Conservation (phyloP, 176 grass and related monocot species). For the Sorghum bicolor region DNA sequence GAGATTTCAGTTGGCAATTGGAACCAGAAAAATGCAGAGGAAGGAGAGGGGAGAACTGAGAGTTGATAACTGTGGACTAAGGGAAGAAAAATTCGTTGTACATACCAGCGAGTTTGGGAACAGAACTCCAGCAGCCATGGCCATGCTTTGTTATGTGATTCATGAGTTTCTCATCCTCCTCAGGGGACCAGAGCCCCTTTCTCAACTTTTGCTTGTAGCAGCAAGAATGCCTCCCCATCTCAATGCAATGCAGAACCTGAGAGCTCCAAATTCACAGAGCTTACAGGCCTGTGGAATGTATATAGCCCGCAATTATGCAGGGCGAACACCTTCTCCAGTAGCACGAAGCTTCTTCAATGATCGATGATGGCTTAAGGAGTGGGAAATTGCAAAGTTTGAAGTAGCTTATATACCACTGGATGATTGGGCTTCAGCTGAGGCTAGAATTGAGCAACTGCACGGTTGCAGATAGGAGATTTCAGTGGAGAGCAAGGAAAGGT, state of each 20-base stretch:
- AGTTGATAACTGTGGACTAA: neutral
- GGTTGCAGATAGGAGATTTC: constrained; percentile 53
- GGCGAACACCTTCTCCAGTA: neutral
- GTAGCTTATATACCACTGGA: constrained; percentile 32
- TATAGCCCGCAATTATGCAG: constrained; percentile 5
- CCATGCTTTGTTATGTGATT: constrained; percentile 69
- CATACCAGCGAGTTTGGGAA: constrained; percentile 69
- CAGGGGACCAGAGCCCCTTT: constrained; percentile 79
- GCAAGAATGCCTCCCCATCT: constrained; percentile 79
- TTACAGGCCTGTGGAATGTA: constrained; percentile 15
- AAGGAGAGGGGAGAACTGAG: constrained; percentile 3
- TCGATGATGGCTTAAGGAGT: constrained; percentile 37
- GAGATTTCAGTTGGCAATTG: neutral
- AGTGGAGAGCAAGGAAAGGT: constrained; percentile 57
- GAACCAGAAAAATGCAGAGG: constrained; percentile 6
- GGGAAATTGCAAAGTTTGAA: constrained; percentile 36
- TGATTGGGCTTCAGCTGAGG: constrained; percentile 38
- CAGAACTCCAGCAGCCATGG: constrained; percentile 81
- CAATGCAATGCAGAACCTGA: constrained; percentile 38
- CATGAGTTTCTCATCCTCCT: constrained; percentile 81
- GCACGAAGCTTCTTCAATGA: constrained; percentile 33
- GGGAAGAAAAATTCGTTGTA: neutral
- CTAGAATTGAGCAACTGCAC: constrained; percentile 38
- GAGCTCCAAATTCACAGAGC: constrained; percentile 16
- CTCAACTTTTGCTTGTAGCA: constrained; percentile 82